phyloP scores from a whole-genome alignment of 139 green algal species.

The Eudorina sp. region DNA sequence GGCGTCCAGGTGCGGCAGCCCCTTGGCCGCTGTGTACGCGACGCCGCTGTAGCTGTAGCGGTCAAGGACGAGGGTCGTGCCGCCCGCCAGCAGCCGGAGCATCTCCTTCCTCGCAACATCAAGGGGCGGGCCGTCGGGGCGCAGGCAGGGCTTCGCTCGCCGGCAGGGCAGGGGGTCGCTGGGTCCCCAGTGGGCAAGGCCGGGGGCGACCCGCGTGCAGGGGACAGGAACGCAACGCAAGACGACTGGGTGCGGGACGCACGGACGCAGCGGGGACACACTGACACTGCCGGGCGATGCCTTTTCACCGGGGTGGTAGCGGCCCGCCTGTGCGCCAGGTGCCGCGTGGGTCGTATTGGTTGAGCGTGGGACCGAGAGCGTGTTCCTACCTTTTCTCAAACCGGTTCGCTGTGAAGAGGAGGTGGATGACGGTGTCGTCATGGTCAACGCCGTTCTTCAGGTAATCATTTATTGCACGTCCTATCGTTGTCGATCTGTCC shows the following conservation, averaged over 20 bases:
- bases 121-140: neutral
- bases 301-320: too few species aligned
- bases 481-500: slow-evolving; percentile 89
- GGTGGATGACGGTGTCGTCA: slow-evolving; percentile 87
- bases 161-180: too few species aligned
- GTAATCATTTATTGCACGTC: slow-evolving; percentile 92
- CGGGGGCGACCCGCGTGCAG: too few species aligned
- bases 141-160: too few species aligned
- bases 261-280: too few species aligned
- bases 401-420: slow-evolving; percentile 96
- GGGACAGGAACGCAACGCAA: too few species aligned
- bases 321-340: too few species aligned
- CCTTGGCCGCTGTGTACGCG: slow-evolving; percentile 94
- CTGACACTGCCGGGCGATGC: too few species aligned
- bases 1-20: slow-evolving; percentile 8
- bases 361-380: too few species aligned
- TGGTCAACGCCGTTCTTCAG: slow-evolving; percentile 76
- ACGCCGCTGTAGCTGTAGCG: slow-evolving; percentile 93
- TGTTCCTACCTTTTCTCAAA: slow-evolving; percentile 96
- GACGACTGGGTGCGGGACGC: too few species aligned
- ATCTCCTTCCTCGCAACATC: slow-evolving; percentile 63
- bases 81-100: slow-evolving; percentile 73
- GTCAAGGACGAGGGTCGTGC: slow-evolving; percentile 94
- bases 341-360: too few species aligned
- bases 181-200: too few species aligned